Evolutionary conservation across 2,329 filamentous ascomycete genomes (phyloP).

Genomic region (Neonectria magnoliae): DNA sequence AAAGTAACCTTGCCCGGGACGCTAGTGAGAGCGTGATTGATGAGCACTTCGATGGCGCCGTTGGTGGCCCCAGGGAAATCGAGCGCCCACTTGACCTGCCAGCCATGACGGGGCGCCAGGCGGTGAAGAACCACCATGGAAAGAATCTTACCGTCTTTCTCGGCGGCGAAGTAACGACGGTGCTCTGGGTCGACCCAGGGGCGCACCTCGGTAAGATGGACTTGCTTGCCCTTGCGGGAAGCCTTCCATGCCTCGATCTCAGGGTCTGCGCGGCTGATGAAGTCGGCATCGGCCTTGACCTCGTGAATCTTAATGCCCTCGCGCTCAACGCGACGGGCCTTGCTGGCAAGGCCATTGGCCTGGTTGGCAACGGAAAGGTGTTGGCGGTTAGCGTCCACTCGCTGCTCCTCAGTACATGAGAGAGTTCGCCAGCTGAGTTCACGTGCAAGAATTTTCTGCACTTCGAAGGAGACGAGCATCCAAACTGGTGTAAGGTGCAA

Average conservation of each 20-base stretch:
- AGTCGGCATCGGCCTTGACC: constrained; percentile 73
- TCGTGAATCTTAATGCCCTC: constrained; percentile 86
- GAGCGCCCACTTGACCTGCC: constrained; percentile 96
- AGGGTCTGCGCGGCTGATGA: constrained; percentile 75
- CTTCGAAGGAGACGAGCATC: constrained; percentile 83
- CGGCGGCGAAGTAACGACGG: constrained; percentile 85
- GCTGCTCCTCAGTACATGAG: constrained; percentile 89
- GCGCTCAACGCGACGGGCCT: constrained; percentile 81
- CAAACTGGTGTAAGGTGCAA: constrained; percentile 80
- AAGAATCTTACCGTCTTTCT: constrained; percentile 76
- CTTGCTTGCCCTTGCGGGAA: constrained; percentile 82
- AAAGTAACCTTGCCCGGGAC: constrained; percentile 77
- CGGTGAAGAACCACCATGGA: constrained; percentile 86
- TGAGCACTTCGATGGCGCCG: constrained; percentile 86
- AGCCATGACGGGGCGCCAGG: constrained; percentile 82
- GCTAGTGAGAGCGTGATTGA: constrained; percentile 72
- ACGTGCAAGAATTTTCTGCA: constrained; percentile 82
- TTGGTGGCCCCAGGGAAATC: constrained; percentile 90
- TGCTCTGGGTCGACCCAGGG: constrained; percentile 89
- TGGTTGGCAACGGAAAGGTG: constrained; percentile 56
- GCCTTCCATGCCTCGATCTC: constrained; percentile 83
- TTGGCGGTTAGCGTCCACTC: constrained; percentile 79
- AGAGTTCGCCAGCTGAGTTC: constrained; percentile 89
- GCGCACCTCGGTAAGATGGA: constrained; percentile 88
- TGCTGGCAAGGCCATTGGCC: constrained; percentile 67